Evolutionary conservation across 352 stramenopile genomes (phyloP), one percentile per base, ranked within the genome.

Genomic region (Phytophthora pistaciae): DNA sequence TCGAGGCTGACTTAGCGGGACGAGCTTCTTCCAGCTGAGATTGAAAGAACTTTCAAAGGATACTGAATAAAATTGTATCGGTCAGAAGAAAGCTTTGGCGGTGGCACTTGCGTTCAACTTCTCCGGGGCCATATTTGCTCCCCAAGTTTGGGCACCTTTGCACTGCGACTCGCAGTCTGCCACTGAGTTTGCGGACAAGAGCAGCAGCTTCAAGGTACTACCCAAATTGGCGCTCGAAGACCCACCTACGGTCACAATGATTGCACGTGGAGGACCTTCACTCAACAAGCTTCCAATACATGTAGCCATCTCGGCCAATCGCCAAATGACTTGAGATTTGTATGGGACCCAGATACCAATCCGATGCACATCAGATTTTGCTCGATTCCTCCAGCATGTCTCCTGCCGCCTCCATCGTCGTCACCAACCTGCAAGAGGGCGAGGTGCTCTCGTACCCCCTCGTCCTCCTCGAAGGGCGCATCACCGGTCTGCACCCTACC

Each of bases 341-440:
- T 92, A 97, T 20, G 94, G 80, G 10, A 76, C 77, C 33, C 25
- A 27, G 25, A 27, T 27, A 70, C 78, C 29, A 33, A 9, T 33
- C 29, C 29, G 14, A 18, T 44, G 42, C 16, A 23, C 27, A 60
- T 46, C 49, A 23, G 23, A 63, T 36, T 20, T n/a, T 23, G 9
- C 27, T 38, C 29, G 36, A 36, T 62, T 42, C 40, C 27, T 13
- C 25, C 9, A 56, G 31, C 20, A 52, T 48, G 16, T 70, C 61
- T 23, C 25, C 50, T 18, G 7, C 54, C 42, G 20, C 49, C 9
- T 36, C 14, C 56, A 83, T 92, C 72, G 77, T 91, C 9, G 84
- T 98, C 13, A 86, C 92, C 54, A 98, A 97, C 60, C 73, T 97
- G 31, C 72, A 85, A 62, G 83, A 95, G 70, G 90, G 88, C 44